Evolutionary conservation across 2,329 filamentous ascomycete species (phyloP).

Genomic region (Neofusicoccum sp.): DNA sequence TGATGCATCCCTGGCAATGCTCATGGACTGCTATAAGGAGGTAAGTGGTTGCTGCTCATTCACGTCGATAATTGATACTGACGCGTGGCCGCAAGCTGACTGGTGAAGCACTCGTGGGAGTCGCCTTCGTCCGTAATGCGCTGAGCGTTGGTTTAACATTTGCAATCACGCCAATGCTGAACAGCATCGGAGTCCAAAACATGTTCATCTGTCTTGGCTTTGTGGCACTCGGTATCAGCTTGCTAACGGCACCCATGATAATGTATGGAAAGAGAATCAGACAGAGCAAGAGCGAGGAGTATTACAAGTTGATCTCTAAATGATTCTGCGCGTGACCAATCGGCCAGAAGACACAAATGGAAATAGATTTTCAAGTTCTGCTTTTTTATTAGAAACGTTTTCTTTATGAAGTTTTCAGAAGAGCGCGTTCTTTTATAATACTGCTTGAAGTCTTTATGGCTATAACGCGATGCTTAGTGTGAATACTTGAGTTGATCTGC

Average conservation of each 20-base stretch:
- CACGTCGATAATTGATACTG: too few relatives aligned
- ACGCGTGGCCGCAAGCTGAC: too few relatives aligned
- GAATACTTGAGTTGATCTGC: too few relatives aligned
- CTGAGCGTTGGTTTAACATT: constrained; percentile 49
- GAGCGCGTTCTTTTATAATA: too few relatives aligned
- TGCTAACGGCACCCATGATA: background rate
- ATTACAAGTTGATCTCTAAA: too few relatives aligned
- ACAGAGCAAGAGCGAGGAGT: background rate
- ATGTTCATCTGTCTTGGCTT: constrained; percentile 35
- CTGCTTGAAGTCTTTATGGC: too few relatives aligned
- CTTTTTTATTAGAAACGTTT: too few relatives aligned
- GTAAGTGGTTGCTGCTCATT: constrained; percentile 41
- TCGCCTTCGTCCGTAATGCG: constrained; percentile 47
- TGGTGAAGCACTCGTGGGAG: constrained; percentile 46
- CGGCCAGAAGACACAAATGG: too few relatives aligned
- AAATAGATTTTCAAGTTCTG: too few relatives aligned
- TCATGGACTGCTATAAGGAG: constrained; percentile 40
- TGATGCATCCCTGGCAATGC: constrained; percentile 30
- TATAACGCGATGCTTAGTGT: too few relatives aligned
- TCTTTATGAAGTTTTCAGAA: too few relatives aligned
- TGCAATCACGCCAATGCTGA: constrained; percentile 44
- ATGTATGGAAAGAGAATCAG: background rate
- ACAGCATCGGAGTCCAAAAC: constrained; percentile 39
- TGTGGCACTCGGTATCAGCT: background rate
- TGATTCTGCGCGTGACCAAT: too few relatives aligned